A percentile compares a stretch with the other conserved stretches of the same genome.
Evolutionary conservation across 2,329 filamentous ascomycete species (phyloP).

Genomic region (Amylocarpus encephaloides): DNA sequence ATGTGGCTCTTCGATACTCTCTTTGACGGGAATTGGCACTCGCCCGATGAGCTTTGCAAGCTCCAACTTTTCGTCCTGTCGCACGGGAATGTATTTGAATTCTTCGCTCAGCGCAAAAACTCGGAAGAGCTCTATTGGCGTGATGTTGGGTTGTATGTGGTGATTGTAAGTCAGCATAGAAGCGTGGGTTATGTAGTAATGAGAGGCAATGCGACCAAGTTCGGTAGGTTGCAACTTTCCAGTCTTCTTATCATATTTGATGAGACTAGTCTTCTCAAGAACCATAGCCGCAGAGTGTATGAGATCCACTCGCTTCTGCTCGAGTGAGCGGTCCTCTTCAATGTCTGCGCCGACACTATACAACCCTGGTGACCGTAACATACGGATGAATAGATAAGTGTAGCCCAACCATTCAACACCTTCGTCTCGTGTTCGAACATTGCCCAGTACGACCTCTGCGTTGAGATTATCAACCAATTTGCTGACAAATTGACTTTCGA

Average conservation of each 20-base stretch:
- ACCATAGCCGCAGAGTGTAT: constrained; percentile 88
- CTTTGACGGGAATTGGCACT: constrained; percentile 94
- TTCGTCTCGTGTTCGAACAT: constrained; percentile 84
- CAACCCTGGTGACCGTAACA: constrained; percentile 89
- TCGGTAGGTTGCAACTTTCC: constrained; percentile 87
- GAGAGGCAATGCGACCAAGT: constrained; percentile 88
- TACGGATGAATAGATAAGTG: constrained; percentile 94
- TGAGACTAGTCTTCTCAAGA: constrained; percentile 77
- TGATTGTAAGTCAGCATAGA: constrained; percentile 98
- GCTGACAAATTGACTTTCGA: constrained; percentile 92
- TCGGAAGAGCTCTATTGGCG: constrained; percentile 91
- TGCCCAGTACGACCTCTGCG: constrained; percentile 91
- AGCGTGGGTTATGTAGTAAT: constrained; percentile 95
- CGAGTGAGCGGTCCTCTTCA: constrained; percentile 81
- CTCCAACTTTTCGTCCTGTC: constrained; percentile 96
- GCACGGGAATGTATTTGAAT: constrained; percentile 98
- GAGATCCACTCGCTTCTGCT: constrained; percentile 96
- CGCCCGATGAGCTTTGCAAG: constrained; percentile 82
- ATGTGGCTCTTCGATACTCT: constrained; percentile 92
- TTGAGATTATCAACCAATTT: constrained; percentile 94
- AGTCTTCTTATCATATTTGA: constrained; percentile 93
- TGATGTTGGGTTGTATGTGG: constrained; percentile 87
- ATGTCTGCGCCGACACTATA: constrained; percentile 97
- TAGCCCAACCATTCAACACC: constrained; percentile 99
- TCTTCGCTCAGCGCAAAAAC: constrained; percentile 94